Percentiles rank a stretch among this genome's conserved stretches.
Evolutionary conservation across 2,329 filamentous ascomycete genomes (phyloP).

Genomic region (Phyllosticta capitalensis): DNA sequence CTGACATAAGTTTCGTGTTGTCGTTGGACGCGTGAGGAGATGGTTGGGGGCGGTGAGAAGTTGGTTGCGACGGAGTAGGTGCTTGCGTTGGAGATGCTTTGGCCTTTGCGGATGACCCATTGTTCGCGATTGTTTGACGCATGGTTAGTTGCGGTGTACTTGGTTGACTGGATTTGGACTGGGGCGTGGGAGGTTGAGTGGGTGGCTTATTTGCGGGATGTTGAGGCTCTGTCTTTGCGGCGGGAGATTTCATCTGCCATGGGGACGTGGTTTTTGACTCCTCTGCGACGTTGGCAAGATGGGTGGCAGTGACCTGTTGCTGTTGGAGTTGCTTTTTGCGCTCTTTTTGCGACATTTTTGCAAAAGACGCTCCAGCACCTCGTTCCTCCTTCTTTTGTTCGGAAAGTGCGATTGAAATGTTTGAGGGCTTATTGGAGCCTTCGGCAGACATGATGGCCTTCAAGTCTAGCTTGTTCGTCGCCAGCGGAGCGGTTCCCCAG

Average conservation of each 20-base stretch:
- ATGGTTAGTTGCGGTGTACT: constrained; percentile 46
- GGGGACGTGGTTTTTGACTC: constrained; percentile 34
- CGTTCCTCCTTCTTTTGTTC: constrained; percentile 32
- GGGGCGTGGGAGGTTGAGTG: constrained; percentile 17
- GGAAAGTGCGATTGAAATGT: constrained; percentile 43
- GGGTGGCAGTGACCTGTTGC: constrained; percentile 15
- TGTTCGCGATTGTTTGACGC: constrained; percentile 46
- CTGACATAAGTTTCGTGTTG: neutral
- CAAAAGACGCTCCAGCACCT: constrained; percentile 20
- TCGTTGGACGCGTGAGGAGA: constrained; percentile 6
- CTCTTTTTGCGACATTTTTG: constrained; percentile 83
- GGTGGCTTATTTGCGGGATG: constrained; percentile 29
- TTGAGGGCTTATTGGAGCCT: constrained; percentile 41
- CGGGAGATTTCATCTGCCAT: constrained; percentile 54
- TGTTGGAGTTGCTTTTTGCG: constrained; percentile 53
- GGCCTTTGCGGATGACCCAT: constrained; percentile 18
- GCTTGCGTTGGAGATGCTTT: constrained; percentile 15
- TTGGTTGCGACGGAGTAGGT: constrained; percentile 18
- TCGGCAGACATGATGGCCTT: constrained; percentile 61
- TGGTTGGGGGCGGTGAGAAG: constrained; percentile 8
- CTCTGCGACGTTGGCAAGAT: neutral
- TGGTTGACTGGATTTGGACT: constrained; percentile 23
- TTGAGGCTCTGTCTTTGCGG: constrained; percentile 38
- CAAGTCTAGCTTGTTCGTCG: constrained; percentile 58
- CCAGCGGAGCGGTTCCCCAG: constrained; percentile 46